A percentile compares a stretch with the other conserved stretches of the same genome.
phyloP scores from a whole-genome alignment of 192 early-diverging fungal species.

The Phycomyces nitens region DNA sequence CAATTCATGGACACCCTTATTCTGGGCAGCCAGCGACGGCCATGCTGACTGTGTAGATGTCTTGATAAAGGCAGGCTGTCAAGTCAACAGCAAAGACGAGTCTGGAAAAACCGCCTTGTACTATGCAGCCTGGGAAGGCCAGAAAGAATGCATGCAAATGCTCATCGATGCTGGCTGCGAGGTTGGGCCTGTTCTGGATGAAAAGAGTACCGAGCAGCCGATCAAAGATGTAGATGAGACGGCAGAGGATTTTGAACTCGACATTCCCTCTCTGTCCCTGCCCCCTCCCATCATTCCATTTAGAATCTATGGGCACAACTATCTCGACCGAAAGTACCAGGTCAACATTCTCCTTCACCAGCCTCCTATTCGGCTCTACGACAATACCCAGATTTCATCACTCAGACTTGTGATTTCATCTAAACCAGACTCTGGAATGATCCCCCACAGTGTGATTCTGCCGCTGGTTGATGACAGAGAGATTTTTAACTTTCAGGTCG shows the following conservation, averaged over 20 bases:
- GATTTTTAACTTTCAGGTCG: constrained; percentile 82
- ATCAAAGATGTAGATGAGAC: constrained; percentile 28
- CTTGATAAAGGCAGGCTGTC: constrained; percentile 73
- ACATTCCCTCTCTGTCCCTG: constrained; percentile 89
- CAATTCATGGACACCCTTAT: constrained; percentile 95
- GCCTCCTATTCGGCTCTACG: constrained; percentile 56
- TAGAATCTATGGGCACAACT: constrained; percentile 97
- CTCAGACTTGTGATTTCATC: constrained; percentile 83
- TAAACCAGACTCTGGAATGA: constrained; percentile 83
- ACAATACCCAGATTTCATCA: constrained; percentile 67
- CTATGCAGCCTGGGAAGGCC: constrained; percentile 92
- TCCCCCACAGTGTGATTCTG: constrained; percentile 88
- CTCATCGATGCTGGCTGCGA: constrained; percentile 64
- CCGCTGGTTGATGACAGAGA: constrained; percentile 81
- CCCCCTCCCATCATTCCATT: constrained; percentile 98
- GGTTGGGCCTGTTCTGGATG: constrained; percentile 8
- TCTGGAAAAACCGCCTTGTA: constrained; percentile 78
- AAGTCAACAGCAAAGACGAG: constrained; percentile 77
- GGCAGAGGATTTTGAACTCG: constrained; percentile 71
- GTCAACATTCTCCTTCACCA: constrained; percentile 70
- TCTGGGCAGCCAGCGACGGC: constrained; percentile 92
- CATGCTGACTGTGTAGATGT: constrained; percentile 76
- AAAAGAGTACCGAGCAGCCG: neutral
- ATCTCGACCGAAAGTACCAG: constrained; percentile 85
- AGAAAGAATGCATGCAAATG: constrained; percentile 75